A percentile compares a stretch with the other conserved stretches of the same genome.
Evolutionary conservation across 768 basidiomycete species (phyloP).

Genomic region (Holtermannia corniformis): DNA sequence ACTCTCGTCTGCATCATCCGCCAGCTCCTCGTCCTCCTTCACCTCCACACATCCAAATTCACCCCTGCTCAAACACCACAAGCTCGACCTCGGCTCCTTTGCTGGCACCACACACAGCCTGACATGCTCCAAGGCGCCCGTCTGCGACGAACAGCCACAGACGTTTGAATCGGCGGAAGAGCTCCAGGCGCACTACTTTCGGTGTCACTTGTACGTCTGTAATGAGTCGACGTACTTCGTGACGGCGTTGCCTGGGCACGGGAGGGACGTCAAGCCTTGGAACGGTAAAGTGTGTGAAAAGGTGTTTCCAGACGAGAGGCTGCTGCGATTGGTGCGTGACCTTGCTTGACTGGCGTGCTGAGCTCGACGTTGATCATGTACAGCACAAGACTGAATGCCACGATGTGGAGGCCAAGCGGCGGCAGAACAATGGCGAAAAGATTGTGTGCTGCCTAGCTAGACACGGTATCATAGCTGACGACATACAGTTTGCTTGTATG

Average conservation of each 20-base stretch:
- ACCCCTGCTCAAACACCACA: slow-evolving; percentile 27
- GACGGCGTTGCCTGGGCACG: slow-evolving; percentile 60
- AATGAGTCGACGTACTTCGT: slow-evolving; percentile 62
- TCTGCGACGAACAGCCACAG: slow-evolving; percentile 50
- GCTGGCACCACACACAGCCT: slow-evolving; percentile 1
- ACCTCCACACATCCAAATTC: neutral
- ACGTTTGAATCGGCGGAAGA: too few species aligned
- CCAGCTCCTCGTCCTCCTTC: slow-evolving; percentile 3
- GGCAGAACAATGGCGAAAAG: slow-evolving; percentile 71
- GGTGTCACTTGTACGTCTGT: too few species aligned
- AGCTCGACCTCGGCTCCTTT: slow-evolving; percentile 1
- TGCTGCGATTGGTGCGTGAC: slow-evolving; percentile 67
- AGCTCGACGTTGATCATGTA: slow-evolving; percentile 28
- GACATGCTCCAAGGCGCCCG: slow-evolving; percentile 70
- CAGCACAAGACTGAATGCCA: slow-evolving; percentile 58
- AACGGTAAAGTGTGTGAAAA: slow-evolving; percentile 52
- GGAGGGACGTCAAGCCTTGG: slow-evolving; percentile 61
- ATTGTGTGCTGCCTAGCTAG: slow-evolving; percentile 48
- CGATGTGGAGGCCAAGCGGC: slow-evolving; percentile 68
- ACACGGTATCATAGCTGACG: slow-evolving; percentile 14
- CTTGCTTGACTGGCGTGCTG: neutral
- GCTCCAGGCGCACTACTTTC: too few species aligned
- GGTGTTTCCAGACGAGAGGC: slow-evolving; percentile 73
- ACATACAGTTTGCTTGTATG: slow-evolving; percentile 66
- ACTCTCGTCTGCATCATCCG: slow-evolving; percentile 2